phyloP scores from a whole-genome alignment of 495 filamentous ascomycete species.

The Ramalina intermedia region DNA sequence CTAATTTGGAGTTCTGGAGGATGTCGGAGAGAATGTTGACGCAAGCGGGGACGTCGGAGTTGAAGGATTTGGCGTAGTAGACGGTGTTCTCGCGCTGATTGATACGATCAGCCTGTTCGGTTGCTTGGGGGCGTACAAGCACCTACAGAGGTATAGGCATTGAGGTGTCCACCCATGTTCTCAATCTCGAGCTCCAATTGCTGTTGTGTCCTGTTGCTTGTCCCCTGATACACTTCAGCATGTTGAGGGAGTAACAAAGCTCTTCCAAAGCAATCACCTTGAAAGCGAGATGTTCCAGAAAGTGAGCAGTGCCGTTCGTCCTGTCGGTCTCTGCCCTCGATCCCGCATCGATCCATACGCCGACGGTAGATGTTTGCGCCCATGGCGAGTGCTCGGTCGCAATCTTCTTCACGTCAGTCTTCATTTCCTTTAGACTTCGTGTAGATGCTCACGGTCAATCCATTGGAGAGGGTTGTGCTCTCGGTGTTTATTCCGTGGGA shows the following conservation, averaged over 20 bases:
- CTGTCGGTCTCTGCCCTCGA: constrained; percentile 94
- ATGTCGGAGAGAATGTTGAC: constrained; percentile 99
- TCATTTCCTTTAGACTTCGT: constrained; percentile 16
- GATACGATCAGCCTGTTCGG: not conserved
- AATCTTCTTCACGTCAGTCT: constrained; percentile 47
- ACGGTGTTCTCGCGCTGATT: constrained; percentile 91
- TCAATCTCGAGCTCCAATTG: constrained; percentile 99
- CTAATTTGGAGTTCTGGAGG: constrained; percentile 96
- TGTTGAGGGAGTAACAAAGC: constrained; percentile 7
- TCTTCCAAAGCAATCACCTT: constrained; percentile 47
- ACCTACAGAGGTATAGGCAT: constrained; percentile 97
- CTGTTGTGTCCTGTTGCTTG: constrained; percentile 79
- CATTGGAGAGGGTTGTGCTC: constrained; percentile 91
- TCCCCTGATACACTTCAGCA: constrained; percentile 47
- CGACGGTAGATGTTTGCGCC: constrained; percentile 96
- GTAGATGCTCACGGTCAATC: constrained; percentile 60
- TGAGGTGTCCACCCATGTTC: constrained; percentile 98
- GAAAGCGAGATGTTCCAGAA: constrained; percentile 98
- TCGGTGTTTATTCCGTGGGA: constrained; percentile 63
- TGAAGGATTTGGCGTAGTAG: constrained; percentile 99
- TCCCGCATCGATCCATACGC: constrained; percentile 98
- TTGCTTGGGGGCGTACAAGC: constrained; percentile 8
- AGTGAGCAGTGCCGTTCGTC: constrained; percentile 98
- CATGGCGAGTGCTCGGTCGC: constrained; percentile 96
- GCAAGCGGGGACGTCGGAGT: constrained; percentile 84